These are phyloP conservation scores for Austroboletus olivaceoglutinosus DNA, from an alignment of 1,284 basidiomycete species.

Conservation along the genomic window DNA sequence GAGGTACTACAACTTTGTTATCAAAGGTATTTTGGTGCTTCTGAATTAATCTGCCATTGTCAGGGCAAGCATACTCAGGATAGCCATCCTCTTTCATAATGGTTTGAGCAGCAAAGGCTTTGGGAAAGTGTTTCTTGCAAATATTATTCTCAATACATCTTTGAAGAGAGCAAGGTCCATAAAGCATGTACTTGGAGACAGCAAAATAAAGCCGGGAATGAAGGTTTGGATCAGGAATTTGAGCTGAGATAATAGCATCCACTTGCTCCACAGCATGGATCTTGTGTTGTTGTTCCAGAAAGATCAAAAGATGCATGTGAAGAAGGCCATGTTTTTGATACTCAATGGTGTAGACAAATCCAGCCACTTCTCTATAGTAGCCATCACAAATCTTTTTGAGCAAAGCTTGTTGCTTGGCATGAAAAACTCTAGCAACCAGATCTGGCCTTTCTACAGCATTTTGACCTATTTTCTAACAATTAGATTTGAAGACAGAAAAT, in stretches of 20 bases:
- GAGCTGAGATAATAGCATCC: constrained; percentile 10
- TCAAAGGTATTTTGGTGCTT: background rate
- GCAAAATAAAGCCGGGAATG: background rate
- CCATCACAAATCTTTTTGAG: constrained; percentile 24
- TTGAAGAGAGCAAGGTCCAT: constrained; percentile 9
- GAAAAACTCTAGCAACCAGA: constrained; percentile 45
- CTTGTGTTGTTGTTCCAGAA: constrained; percentile 7
- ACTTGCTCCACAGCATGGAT: background rate
- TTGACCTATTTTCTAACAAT: too few species aligned
- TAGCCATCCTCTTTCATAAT: constrained; percentile 13
- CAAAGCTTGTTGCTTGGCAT: constrained; percentile 39
- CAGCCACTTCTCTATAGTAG: constrained; percentile 8
- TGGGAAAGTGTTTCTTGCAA: constrained; percentile 8
- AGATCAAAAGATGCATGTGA: constrained; percentile 32
- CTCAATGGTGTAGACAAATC: constrained; percentile 15
- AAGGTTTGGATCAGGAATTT: background rate
- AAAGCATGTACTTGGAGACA: constrained; percentile 10
- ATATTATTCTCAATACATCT: constrained; percentile 6
- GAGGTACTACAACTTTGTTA: constrained; percentile 3
- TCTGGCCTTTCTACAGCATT: constrained; percentile 48
- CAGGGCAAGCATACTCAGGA: constrained; percentile 9
- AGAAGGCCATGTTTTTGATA: constrained; percentile 14
- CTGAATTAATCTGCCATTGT: constrained; percentile 8
- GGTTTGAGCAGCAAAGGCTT: background rate
- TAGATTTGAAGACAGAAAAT: too few species aligned